Base-by-base conservation (phyloP, 148 eudicot species). In the Vaccinium macrocarpon region DNA sequence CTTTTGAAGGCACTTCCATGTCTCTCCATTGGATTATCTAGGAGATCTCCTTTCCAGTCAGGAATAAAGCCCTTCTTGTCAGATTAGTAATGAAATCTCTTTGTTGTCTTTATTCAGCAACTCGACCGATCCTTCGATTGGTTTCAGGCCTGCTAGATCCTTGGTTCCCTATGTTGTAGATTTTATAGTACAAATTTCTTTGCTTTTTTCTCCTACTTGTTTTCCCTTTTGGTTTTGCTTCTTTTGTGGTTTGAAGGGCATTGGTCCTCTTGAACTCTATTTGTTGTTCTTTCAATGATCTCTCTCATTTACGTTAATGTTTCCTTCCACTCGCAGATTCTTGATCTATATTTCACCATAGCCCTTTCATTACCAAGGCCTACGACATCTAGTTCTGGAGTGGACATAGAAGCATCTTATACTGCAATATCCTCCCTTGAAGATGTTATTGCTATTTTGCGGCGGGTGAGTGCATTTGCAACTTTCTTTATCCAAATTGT, bases 361-460 rank as follows among this genome's bases (percentile, higher is more conserved):
- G 91, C 98, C 77, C 94, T 97, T 87, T 97, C 98, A 72, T 90
- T 97, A 71, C 96, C 97, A 59, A 93, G 85, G 93, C 91, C 94
- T 80, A 84, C 81, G 35, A 86, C 88, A 86, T 88, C 94, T 79
- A 90, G 82, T 82, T 83, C 75, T 84, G 90, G 87, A 68, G 80
- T 83, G 80, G 92, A 94, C 88, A 72, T 91, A 72, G 99, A 97
- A 68, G 82, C 89, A 66, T 89, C 92, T 66, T 97, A 97, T 85
- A 83, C 84, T 76, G 97, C 98, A 76, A 86, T 97, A 88, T 89
- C 98, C 64, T 92, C 98, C 59, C 94, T 97, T 86, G 99, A 92
- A 88, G 99, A 97, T 90, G 94, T 97, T 68, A 92, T 97, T 74
- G 95, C 99, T 83, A 97, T 97, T 76, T 79, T 93, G 85, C 93